Conservation (phyloP, 2,329 filamentous ascomycete genomes). For the Amesomyces nigricolor region DNA sequence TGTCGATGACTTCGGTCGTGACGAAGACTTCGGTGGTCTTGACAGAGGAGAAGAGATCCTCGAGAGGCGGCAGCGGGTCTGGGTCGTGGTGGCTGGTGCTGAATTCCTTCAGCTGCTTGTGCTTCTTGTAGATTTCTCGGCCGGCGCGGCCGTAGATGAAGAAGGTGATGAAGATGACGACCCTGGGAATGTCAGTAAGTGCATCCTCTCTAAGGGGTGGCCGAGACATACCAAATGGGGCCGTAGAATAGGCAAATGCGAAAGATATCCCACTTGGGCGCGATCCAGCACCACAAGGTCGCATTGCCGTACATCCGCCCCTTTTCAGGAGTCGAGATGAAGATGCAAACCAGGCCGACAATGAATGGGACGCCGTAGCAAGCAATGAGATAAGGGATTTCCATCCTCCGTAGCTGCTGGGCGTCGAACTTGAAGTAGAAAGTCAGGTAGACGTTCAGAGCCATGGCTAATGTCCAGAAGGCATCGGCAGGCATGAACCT, state of each 20-base stretch:
- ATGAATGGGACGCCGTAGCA: constrained; percentile 72
- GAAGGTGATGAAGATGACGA: constrained; percentile 55
- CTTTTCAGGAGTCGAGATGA: constrained; percentile 46
- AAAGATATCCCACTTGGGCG: constrained; percentile 60
- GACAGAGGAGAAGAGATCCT: constrained; percentile 43
- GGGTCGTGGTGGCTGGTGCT: constrained; percentile 42
- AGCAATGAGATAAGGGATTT: constrained; percentile 61
- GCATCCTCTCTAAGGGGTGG: too few relatives aligned
- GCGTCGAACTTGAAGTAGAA: constrained; percentile 71
- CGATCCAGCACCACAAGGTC: constrained; percentile 77
- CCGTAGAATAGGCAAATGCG: constrained; percentile 71
- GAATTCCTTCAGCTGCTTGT: constrained; percentile 55
- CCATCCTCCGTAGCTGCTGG: constrained; percentile 57
- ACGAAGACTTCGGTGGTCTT: constrained; percentile 63
- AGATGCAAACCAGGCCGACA: constrained; percentile 62
- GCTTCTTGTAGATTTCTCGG: constrained; percentile 60
- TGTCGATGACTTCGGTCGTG: constrained; percentile 44
- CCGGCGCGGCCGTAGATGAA: constrained; percentile 64
- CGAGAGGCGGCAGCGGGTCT: constrained; percentile 35
- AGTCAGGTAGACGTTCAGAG: constrained; percentile 74
- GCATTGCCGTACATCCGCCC: constrained; percentile 69
- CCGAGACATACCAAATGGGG: constrained; percentile 55
- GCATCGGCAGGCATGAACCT: constrained; percentile 77
- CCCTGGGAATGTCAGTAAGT: constrained; percentile 37
- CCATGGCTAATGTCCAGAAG: constrained; percentile 76